Conservation (phyloP, 192 early-diverging fungal species). For the Mortierella antarctica region DNA sequence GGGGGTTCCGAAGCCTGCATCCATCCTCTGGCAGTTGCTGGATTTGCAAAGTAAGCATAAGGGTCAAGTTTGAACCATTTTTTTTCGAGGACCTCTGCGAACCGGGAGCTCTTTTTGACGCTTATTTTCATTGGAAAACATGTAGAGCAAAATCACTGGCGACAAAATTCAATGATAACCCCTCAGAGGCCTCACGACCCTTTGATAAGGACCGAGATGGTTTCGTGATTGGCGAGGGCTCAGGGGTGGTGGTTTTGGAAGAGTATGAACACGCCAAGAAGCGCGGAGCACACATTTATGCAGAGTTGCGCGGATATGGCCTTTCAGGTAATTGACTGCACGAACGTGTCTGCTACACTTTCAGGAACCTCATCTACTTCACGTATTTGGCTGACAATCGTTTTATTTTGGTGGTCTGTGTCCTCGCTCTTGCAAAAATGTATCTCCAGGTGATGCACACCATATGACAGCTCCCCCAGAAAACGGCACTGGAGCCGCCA, state of each 20-base stretch:
- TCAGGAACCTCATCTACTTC: background rate
- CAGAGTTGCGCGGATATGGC: conserved; percentile 90
- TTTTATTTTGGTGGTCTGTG: background rate
- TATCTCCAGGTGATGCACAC: conserved; percentile 75
- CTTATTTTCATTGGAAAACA: background rate
- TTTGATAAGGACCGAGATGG: conserved; percentile 90
- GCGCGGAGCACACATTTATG: conserved; percentile 91
- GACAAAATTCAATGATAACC: conserved; percentile 82
- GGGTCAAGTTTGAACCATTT: background rate
- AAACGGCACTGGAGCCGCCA: conserved; percentile 86
- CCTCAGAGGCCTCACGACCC: conserved; percentile 85
- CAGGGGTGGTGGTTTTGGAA: conserved; percentile 90
- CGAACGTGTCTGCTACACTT: background rate
- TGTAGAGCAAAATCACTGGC: conserved; percentile 82
- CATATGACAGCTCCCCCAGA: conserved; percentile 95
- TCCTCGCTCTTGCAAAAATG: background rate
- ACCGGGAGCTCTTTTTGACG: background rate
- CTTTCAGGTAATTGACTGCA: conserved; percentile 65
- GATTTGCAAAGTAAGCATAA: conserved; percentile 79
- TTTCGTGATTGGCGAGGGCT: conserved; percentile 96
- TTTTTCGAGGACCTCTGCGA: background rate
- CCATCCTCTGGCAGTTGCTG: conserved; percentile 87
- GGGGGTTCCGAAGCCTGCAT: conserved; percentile 90
- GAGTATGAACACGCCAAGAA: conserved; percentile 87
- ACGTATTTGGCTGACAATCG: background rate